Evolutionary conservation across 768 basidiomycete genomes (phyloP), one percentile per base, ranked within the genome.

Genomic region (Serendipita vermifera): DNA sequence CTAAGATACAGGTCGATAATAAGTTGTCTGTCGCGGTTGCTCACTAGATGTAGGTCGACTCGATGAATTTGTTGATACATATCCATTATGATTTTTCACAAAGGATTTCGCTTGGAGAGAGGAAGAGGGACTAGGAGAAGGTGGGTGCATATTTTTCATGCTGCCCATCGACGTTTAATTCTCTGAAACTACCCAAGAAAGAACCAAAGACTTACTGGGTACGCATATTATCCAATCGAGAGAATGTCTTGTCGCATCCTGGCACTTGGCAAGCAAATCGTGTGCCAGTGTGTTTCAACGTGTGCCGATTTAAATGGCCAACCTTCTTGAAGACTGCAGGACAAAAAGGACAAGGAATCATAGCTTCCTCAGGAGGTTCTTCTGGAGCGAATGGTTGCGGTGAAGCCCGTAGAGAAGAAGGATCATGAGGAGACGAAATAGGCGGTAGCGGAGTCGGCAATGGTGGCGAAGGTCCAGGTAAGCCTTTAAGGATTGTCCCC

Each of bases 161-260:
- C 46, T 51, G 27, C n/a, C 9, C 9, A 36, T 36, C n/a, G 35
- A n/a, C n/a, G 35, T 36, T 36, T 9, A n/a, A 9, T 9, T 36
- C 35, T 36, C 13, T 13, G 36, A 38, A n/a, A n/a, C n/a, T n/a
- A n/a, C n/a, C n/a, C n/a, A n/a, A n/a, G n/a, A n/a, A n/a, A n/a
- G n/a, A n/a, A n/a, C n/a, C n/a, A n/a, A n/a, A n/a, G 46, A 51
- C 46, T 51, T 7, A 51, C 46, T 51, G 46, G n/a, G 46, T 51
- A 7, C 46, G 46, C 46, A 51, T 51, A 51, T 51, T 51, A 31
- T 51, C 46, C 24, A 51, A 31, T n/a, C 46, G 20, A 22, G 46
- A 51, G 32, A 51, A 51, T 15, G 46, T 51, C 27, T 51, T 51
- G 20, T 51, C 46, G 32, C 46, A 51, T 31, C 46, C 46, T n/a